Base-by-base conservation (phyloP, 805 yeast species). In the Starmerella bombicola region DNA sequence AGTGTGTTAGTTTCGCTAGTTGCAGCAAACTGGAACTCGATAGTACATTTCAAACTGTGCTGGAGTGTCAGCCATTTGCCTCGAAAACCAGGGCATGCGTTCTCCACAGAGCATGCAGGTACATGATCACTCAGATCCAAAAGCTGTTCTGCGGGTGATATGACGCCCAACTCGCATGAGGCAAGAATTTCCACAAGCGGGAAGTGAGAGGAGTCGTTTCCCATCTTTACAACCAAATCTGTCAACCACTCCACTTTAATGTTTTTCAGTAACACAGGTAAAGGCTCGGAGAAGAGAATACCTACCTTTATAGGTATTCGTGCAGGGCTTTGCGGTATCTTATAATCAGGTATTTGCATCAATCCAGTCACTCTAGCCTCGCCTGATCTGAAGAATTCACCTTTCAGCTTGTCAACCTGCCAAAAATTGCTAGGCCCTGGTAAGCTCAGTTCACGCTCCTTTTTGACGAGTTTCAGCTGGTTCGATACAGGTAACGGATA, bases 31-130 rank as follows among this genome's bases (percentile, higher is more conserved):
- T 35, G 32, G n/a, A 45, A 13, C 13, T 22, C 15, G 5, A 45
- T 17, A 7, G 15, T 20, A 2, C 20, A 37, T 21, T 41, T 30
- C 15, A 45, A 22, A 7, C 16, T 23, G 34, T 45, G 48, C 24
- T 20, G 23, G 42, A 45, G 34, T 21, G 34, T 41, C 15, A 45
- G 34, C 48, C 48, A 45, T 18, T 26, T 30, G 12, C 45, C 48
- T 3, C 18, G 8, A 31, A 45, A 45, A 26, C 38, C 33, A 8
- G 48, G 16, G 41, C 48, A 45, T 7, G 45, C 40, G 28, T 41
- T 25, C n/a, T 30, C 40, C 8, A 45, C 35, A 15, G n/a, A 10
- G 22, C 29, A 23, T 5, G 17, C 9, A 6, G 45, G 17, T 6
- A 45, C 29, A 23, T 34, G 20, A n/a, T 16, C 13, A n/a, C 30